Evolutionary conservation across 805 yeast species (phyloP).

Genomic region (Ogataea nitratoaversa): DNA sequence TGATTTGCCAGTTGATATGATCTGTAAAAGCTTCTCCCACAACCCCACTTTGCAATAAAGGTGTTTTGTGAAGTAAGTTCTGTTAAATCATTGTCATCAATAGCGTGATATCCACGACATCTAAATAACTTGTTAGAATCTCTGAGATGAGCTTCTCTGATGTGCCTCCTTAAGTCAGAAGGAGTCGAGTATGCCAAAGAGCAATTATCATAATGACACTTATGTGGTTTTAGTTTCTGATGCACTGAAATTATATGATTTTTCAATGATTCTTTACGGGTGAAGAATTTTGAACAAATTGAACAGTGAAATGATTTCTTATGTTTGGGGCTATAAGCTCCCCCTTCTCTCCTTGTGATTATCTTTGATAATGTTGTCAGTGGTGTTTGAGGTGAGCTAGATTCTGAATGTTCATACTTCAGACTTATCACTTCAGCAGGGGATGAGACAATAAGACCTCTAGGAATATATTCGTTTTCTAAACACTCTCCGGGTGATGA

Average conservation of each 20-base stretch:
- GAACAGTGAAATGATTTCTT: conserved; percentile 11
- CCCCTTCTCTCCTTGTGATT: not conserved
- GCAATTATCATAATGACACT: conserved; percentile 12
- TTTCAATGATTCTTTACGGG: conserved; percentile 20
- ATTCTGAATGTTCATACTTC: too few relatives aligned
- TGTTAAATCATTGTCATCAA: too few relatives aligned
- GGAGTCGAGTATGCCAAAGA: conserved; percentile 12
- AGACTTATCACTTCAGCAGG: too few relatives aligned
- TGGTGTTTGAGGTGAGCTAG: too few relatives aligned
- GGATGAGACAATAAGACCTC: too few relatives aligned
- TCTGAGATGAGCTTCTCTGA: conserved; percentile 13
- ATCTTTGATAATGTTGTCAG: too few relatives aligned
- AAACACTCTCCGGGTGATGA: too few relatives aligned
- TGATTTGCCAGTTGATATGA: conserved; percentile 19
- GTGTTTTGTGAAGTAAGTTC: not conserved
- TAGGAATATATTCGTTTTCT: too few relatives aligned
- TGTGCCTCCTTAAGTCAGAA: conserved; percentile 20
- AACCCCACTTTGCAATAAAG: conserved; percentile 16
- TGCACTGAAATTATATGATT: conserved; percentile 20
- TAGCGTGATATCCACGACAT: conserved; percentile 9
- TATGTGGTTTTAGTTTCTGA: conserved; percentile 13
- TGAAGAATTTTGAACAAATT: conserved; percentile 11
- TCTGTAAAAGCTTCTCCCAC: conserved; percentile 18
- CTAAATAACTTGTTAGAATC: conserved; percentile 9
- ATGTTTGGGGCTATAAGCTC: not conserved